Evolutionary conservation across 202 grass and related monocot species (phyloP).

Genomic region (Hordeum pubiflorum): DNA sequence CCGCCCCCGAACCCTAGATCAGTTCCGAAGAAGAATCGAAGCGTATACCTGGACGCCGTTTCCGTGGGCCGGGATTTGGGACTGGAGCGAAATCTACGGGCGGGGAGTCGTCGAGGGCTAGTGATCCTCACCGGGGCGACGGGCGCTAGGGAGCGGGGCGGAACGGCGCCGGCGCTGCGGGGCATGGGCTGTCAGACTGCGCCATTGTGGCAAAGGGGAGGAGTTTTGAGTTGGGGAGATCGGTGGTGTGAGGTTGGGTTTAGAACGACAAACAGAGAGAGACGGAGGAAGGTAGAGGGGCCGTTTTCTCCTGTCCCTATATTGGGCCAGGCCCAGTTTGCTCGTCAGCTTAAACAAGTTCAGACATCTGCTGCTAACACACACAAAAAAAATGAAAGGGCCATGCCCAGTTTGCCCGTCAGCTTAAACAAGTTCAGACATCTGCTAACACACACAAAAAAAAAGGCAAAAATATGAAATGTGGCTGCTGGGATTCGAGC

Average conservation of each 20-base stretch:
- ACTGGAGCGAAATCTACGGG: not conserved
- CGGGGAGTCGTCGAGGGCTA: not conserved
- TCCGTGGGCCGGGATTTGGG: not conserved
- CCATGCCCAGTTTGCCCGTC: not conserved
- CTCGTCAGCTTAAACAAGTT: too few species aligned
- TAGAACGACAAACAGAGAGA: not conserved
- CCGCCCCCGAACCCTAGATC: not conserved
- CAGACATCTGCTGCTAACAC: too few species aligned
- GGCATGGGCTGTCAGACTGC: not conserved
- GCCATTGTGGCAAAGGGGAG: not conserved
- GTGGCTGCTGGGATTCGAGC: conserved; percentile 22
- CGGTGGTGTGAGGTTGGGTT: not conserved
- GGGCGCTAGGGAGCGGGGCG: not conserved
- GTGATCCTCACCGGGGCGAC: not conserved
- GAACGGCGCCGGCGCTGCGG: not conserved
- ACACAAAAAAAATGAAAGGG: not conserved
- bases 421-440: too few species aligned
- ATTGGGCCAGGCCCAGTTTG: not conserved
- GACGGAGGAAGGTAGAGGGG: not conserved
- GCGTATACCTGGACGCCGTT: not conserved
- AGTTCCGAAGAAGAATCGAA: not conserved
- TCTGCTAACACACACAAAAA: too few species aligned
- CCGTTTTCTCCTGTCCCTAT: not conserved
- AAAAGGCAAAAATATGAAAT: accelerated
- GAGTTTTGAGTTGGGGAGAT: not conserved